Evolutionary conservation across 1,284 basidiomycete species (phyloP), one percentile per base, ranked within the genome.

Genomic region (Fomitiporia mediterranea): DNA sequence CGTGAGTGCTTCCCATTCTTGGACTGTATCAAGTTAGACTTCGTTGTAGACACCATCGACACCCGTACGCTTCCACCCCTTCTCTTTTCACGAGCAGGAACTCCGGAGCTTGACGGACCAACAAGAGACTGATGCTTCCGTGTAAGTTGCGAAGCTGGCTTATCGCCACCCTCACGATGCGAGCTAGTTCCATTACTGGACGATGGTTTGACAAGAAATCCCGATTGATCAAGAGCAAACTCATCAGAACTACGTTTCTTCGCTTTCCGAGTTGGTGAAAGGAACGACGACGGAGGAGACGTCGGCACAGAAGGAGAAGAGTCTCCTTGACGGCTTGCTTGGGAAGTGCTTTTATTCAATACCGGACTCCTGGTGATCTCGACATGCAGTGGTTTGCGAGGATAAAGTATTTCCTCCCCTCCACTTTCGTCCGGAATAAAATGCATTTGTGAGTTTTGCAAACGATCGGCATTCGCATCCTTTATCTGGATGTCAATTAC

Each of bases 241-340:
- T 91, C 89, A 58, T 89, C 89, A 2, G 89, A 90, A 0, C 85
- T 84, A 27, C 87, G 83, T 65, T 90, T 91, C 72, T 80, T 81
- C 11, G 86, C 79, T 57, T 80, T 82, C 47, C 80, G 77, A 25
- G 72, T 68, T 32, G 76, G 76, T 23, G 74, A 70, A 53, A 71
- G 61, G 64, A 86, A 88, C n/a, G 88, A 72, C 56, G 56, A 58
- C n/a, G 42, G 56, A 17, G 35, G 58, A 58, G 56, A 23, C 48
- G 44, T 21, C 59, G 53, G 21, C 35, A 53, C n/a, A 17, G 51
- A 46, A 0, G 32, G 28, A 5, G 54, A 37, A 28, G 58, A 44
- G 13, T 53, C 32, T 15, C 50, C 52, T 23, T 42, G 48, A n/a
- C 25, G 5, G 3, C 25, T 51, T n/a, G 34, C 42, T 23, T 35